Conservation (phyloP, 2,329 filamentous ascomycete species). For the Aureobasidium sp. region DNA sequence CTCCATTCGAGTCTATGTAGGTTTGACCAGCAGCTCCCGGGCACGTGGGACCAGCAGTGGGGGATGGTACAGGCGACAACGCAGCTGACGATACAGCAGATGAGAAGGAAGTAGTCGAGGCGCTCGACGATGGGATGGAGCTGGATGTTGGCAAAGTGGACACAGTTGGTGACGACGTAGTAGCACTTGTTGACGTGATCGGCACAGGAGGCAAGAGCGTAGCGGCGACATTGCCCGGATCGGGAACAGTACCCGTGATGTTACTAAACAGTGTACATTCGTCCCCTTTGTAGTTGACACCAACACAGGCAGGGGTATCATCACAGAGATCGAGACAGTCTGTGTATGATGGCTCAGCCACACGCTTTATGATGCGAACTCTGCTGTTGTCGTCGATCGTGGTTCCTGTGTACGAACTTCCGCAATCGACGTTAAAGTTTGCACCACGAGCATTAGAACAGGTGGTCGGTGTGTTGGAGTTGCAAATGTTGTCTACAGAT, state of each 20-base stretch:
- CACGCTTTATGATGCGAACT: slow-evolving; percentile 6
- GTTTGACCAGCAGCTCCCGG: slow-evolving; percentile 15
- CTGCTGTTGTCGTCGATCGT: slow-evolving; percentile 15
- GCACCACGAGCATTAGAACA: not conserved
- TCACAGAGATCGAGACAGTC: slow-evolving; percentile 22
- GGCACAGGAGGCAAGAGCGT: not conserved
- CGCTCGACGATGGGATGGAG: not conserved
- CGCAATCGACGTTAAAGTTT: slow-evolving; percentile 18
- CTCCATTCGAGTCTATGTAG: slow-evolving; percentile 16
- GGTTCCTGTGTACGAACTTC: slow-evolving; percentile 17
- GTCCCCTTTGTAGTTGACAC: slow-evolving; percentile 21
- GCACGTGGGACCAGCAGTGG: slow-evolving; percentile 14
- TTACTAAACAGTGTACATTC: slow-evolving; percentile 24
- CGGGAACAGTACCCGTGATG: slow-evolving; percentile 20
- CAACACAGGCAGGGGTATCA: slow-evolving; percentile 20
- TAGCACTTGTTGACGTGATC: not conserved
- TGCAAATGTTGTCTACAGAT: slow-evolving; percentile 6
- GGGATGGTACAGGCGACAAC: not conserved
- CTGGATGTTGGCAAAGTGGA: not conserved
- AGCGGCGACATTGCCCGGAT: slow-evolving; percentile 17
- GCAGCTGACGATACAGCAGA: not conserved
- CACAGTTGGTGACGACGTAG: not conserved
- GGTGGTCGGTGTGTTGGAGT: not conserved
- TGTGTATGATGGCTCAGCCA: slow-evolving; percentile 14
- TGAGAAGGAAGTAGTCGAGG: not conserved